Conservation (phyloP, 1,284 basidiomycete genomes). For the Mrakiaceae sp. region DNA sequence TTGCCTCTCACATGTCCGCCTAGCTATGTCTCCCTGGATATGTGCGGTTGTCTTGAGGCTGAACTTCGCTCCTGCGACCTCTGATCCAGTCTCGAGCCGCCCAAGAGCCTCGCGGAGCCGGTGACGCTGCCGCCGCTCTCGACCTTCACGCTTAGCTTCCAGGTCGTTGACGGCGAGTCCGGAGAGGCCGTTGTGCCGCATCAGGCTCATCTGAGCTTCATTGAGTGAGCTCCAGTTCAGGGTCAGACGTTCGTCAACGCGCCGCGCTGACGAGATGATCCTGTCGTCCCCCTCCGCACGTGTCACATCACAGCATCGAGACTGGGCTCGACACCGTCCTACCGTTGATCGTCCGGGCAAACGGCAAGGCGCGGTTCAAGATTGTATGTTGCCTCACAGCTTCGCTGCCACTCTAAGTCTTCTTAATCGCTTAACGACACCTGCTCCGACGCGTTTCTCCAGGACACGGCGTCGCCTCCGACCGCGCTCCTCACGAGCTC, state of each 20-base stretch:
- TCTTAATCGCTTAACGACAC: neutral
- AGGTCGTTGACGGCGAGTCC: constrained; percentile 4
- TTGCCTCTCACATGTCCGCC: constrained; percentile 2
- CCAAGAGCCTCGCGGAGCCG: constrained; percentile 2
- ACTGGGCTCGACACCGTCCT: constrained; percentile 13
- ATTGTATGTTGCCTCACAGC: constrained; percentile 6
- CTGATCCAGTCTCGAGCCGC: neutral
- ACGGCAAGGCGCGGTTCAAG: constrained; percentile 11
- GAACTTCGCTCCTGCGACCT: neutral
- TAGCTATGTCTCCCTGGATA: neutral
- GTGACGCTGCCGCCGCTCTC: constrained; percentile 5
- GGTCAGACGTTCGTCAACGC: neutral
- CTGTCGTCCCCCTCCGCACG: neutral
- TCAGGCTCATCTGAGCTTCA: constrained; percentile 16
- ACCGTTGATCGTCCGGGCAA: constrained; percentile 12
- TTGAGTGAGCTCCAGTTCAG: constrained; percentile 3
- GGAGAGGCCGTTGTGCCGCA: constrained; percentile 11
- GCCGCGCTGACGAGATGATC: neutral
- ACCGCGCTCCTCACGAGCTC: constrained; percentile 5
- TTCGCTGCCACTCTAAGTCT: neutral
- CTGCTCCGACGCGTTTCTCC: neutral
- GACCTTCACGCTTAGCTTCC: constrained; percentile 12
- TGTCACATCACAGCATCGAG: neutral
- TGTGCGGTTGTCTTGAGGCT: neutral
- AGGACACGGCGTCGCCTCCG: constrained; percentile 17